These are phyloP conservation scores for Starmerella vitae DNA, from an alignment of 805 yeast genomes.

Conservation along the genomic window DNA sequence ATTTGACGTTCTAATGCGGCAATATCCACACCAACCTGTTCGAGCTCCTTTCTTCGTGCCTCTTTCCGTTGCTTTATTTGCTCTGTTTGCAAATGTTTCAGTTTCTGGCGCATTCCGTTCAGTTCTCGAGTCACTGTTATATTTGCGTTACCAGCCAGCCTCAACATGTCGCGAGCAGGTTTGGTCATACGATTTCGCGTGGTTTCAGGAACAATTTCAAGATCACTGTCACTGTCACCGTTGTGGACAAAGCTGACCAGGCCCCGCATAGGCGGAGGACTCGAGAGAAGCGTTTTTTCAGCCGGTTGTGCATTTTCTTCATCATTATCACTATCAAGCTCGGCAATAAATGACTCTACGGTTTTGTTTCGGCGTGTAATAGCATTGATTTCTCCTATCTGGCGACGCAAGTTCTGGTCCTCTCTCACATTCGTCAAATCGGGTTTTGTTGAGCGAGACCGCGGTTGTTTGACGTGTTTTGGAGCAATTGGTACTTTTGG, in stretches of 20 bases:
- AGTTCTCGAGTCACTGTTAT: slow-evolving; percentile 3
- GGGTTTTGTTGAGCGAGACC: background rate
- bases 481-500: background rate
- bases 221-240: slow-evolving; percentile 15
- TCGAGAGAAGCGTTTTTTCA: slow-evolving; percentile 8
- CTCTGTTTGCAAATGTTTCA: slow-evolving; percentile 9
- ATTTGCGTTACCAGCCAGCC: slow-evolving; percentile 9
- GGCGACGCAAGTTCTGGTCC: slow-evolving; percentile 13
- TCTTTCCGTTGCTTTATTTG: slow-evolving; percentile 10
- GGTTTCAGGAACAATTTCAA: slow-evolving; percentile 20
- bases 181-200: slow-evolving; percentile 9
- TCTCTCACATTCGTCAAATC: slow-evolving; percentile 11
- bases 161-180: slow-evolving; percentile 15
- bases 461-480: background rate
- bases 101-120: slow-evolving; percentile 4
- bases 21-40: slow-evolving; percentile 15
- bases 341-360: slow-evolving; percentile 13
- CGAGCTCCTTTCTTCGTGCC: slow-evolving; percentile 3
- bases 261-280: slow-evolving; percentile 16
- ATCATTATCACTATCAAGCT: slow-evolving; percentile 5
- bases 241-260: slow-evolving; percentile 12
- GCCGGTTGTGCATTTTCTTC: background rate
- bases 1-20: slow-evolving; percentile 6
- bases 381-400: slow-evolving; percentile 11
- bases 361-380: slow-evolving; percentile 9